phyloP scores from a whole-genome alignment of 345 rosid genomes.

The Eucalyptus regnans region DNA sequence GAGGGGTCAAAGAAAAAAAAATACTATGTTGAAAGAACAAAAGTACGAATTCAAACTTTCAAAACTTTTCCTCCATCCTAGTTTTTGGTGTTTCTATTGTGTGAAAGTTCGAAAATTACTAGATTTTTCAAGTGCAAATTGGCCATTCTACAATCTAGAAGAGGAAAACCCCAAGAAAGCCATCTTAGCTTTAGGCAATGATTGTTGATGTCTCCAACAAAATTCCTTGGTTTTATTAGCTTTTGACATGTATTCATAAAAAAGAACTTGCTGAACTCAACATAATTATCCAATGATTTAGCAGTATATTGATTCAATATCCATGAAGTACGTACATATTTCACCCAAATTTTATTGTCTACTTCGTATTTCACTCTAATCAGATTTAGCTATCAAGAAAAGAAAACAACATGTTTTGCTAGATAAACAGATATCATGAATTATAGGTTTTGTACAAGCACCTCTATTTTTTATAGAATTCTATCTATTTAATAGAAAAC shows the following conservation, averaged over 20 bases:
- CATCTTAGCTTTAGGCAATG: background rate
- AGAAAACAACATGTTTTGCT: no score
- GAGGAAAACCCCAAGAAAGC: background rate
- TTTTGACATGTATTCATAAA: no score
- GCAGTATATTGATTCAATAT: rapidly evolving
- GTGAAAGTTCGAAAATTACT: rapidly evolving
- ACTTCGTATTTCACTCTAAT: no score
- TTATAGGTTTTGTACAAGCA: rapidly evolving
- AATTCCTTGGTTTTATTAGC: no score
- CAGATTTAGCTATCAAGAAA: no score
- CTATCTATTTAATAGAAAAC: no score
- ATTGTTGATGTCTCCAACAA: rapidly evolving
- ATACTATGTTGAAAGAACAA: no score
- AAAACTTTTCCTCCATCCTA: rapidly evolving
- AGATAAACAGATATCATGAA: background rate
- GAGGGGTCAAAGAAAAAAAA: background rate
- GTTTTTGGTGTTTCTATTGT: rapidly evolving
- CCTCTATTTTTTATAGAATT: no score
- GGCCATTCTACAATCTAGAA: background rate
- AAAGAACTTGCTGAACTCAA: background rate
- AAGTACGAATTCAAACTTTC: rapidly evolving
- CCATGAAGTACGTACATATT: rapidly evolving
- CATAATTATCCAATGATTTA: background rate
- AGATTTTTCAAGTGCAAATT: background rate
- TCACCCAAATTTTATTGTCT: no score